Conservation (phyloP, 306 rosid species). For the Sechiopsis laciniata region DNA sequence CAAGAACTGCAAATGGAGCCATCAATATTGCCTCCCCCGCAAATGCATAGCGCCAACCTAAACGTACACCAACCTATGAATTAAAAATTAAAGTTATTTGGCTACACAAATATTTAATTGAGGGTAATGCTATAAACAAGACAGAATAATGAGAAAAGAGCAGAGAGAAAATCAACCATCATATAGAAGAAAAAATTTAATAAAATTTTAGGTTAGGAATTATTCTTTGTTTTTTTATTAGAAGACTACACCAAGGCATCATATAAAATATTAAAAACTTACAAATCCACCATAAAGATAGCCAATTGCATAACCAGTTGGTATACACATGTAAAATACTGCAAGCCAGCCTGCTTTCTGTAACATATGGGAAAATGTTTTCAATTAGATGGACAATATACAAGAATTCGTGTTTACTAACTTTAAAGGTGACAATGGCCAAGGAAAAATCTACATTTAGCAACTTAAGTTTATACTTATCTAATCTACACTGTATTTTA, state of each 20-base stretch:
- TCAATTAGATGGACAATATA: conserved; percentile 1
- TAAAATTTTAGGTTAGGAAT: neutral
- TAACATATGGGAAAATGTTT: conserved; percentile 24
- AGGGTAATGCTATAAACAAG: neutral
- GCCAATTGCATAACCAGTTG: conserved; percentile 78
- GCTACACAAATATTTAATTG: neutral
- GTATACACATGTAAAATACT: conserved; percentile 78
- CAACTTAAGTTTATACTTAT: conserved; percentile 5
- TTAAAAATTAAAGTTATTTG: conserved; percentile 11
- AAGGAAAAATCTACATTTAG: conserved; percentile 9
- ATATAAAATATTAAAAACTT: conserved; percentile 27
- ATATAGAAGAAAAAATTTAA: neutral
- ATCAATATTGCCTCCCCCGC: conserved; percentile 62
- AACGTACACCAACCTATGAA: conserved; percentile 57
- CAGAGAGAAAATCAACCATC: neutral
- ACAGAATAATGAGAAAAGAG: conserved; percentile 3
- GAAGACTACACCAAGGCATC: neutral
- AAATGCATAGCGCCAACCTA: conserved; percentile 71
- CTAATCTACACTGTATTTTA: neutral
- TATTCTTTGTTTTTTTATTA: neutral
- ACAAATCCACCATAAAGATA: conserved; percentile 79
- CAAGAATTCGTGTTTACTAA: neutral
- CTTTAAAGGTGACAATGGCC: neutral
- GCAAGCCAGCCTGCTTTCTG: conserved; percentile 81
- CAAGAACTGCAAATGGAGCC: conserved; percentile 73